A percentile compares a stretch with the other conserved stretches of the same genome.
Conservation (phyloP, 129 eudicot genomes). For the Flaveria sonorensis region DNA sequence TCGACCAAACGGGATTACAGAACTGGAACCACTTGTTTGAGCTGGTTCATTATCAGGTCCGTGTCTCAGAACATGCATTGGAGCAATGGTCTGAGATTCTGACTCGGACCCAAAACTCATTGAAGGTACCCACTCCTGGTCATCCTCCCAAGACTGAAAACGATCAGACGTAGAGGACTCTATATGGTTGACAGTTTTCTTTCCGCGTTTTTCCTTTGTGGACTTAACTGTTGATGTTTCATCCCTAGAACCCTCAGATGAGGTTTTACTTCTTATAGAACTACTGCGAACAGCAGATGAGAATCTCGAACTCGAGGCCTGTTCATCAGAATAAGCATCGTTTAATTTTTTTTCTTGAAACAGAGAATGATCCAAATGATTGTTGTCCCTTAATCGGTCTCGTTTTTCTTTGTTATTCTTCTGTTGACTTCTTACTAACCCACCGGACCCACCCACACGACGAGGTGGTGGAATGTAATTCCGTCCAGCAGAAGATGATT, state of each 20-base stretch:
- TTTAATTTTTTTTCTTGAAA: too few relatives aligned
- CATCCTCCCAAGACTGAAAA: conserved; percentile 45
- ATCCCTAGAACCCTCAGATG: conserved; percentile 96
- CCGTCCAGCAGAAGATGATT: conserved; percentile 32
- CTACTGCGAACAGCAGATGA: conserved; percentile 72
- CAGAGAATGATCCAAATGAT: background rate
- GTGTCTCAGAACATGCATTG: conserved; percentile 46
- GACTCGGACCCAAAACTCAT: conserved; percentile 40
- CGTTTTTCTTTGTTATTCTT: conserved; percentile 50
- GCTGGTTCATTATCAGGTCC: conserved; percentile 50
- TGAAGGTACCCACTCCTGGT: conserved; percentile 45
- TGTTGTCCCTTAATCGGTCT: conserved; percentile 44
- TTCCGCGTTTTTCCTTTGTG: conserved; percentile 64
- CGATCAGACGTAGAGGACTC: too few relatives aligned
- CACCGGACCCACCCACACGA: conserved; percentile 50
- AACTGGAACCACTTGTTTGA: conserved; percentile 72
- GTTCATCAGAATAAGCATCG: conserved; percentile 60
- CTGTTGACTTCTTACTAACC: conserved; percentile 53
- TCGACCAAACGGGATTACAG: conserved; percentile 35
- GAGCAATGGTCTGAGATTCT: conserved; percentile 31
- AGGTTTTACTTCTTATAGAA: conserved; percentile 74
- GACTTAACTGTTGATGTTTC: conserved; percentile 56
- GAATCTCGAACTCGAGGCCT: conserved; percentile 56
- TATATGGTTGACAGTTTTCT: conserved; percentile 31
- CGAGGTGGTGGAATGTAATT: conserved; percentile 63